Evolutionary conservation across 129 eudicot genomes (phyloP).

Genomic region (Heracleum sosnowskyi): DNA sequence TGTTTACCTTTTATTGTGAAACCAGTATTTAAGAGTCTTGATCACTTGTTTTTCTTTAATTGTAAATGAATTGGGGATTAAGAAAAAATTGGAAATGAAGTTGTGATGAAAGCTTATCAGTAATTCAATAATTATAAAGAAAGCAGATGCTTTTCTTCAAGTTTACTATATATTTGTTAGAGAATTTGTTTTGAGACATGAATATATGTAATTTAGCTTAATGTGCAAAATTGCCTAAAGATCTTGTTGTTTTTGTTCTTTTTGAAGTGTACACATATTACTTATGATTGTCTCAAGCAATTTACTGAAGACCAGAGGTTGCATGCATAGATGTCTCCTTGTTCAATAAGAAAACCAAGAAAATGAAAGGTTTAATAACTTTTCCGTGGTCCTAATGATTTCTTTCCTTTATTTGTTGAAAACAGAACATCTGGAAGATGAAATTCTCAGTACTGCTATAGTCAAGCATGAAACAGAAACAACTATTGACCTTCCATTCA

Average conservation of each 20-base stretch:
- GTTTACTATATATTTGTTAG: background rate
- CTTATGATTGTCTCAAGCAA: background rate
- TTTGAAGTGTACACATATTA: background rate
- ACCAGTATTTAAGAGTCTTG: background rate
- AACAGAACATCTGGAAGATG: conserved; percentile 50
- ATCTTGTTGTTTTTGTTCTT: background rate
- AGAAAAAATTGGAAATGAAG: background rate
- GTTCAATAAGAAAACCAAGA: background rate
- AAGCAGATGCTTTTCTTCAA: background rate
- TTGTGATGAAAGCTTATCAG: background rate
- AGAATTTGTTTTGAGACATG: background rate
- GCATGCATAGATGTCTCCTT: background rate
- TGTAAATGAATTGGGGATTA: background rate
- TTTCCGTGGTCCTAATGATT: background rate
- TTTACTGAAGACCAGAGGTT: background rate
- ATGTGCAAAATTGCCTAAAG: background rate
- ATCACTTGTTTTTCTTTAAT: background rate
- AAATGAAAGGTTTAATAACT: background rate
- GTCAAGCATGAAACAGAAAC: conserved; percentile 38
- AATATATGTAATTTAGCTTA: background rate
- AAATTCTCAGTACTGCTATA: conserved; percentile 23
- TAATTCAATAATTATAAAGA: background rate
- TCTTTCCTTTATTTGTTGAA: background rate
- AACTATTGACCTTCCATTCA: conserved; percentile 33
- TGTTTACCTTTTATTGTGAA: background rate